Conservation (phyloP, 176 grass and related monocot genomes). For the Aegilops bicornis region DNA sequence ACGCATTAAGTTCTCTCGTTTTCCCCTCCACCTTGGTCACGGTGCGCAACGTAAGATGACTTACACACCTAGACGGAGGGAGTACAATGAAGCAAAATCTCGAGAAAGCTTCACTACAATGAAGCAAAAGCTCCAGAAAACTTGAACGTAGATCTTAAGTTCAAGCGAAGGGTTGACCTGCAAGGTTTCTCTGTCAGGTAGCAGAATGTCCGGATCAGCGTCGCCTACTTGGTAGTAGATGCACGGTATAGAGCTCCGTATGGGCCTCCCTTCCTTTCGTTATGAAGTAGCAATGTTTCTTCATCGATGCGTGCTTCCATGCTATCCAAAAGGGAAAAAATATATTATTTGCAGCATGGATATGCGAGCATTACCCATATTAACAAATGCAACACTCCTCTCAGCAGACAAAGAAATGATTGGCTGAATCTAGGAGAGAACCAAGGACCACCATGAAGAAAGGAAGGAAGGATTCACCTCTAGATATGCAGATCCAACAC, state of each 20-base stretch:
- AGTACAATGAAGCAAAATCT: not conserved
- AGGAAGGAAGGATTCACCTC: constrained; percentile 17
- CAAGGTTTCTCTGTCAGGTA: constrained; percentile 20
- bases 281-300: not conserved
- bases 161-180: constrained; percentile 40
- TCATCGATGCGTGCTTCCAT: constrained; percentile 17
- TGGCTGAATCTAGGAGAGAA: constrained; percentile 38
- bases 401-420: constrained; percentile 36
- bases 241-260: constrained; percentile 16
- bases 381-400: constrained; percentile 12
- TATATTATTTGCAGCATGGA: not conserved
- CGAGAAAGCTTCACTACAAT: not conserved
- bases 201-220: constrained; percentile 36
- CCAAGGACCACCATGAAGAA: constrained; percentile 33
- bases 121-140: constrained; percentile 4
- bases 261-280: constrained; percentile 2
- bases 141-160: constrained; percentile 3
- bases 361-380: constrained; percentile 17
- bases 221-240: constrained; percentile 16
- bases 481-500: constrained; percentile 48
- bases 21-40: too few relatives aligned
- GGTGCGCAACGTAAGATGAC: too few relatives aligned
- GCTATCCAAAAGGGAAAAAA: not conserved
- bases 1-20: too few relatives aligned
- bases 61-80: too few relatives aligned